Base-by-base conservation (phyloP, 2,329 filamentous ascomycete genomes). In the Rhynchosporium agropyri region DNA sequence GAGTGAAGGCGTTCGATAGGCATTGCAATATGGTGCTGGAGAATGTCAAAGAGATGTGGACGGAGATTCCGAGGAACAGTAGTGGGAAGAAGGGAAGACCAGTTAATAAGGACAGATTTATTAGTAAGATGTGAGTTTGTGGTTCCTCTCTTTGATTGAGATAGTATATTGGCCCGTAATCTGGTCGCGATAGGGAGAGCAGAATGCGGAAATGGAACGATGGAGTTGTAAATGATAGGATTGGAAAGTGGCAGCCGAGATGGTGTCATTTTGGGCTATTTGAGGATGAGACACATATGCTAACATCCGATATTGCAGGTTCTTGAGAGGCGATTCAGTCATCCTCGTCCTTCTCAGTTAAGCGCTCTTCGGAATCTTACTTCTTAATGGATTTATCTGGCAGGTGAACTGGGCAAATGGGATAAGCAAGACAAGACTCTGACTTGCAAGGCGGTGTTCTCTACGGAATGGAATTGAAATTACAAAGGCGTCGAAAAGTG, bases 31-130 rank as follows among this genome's bases (percentile, higher is more conserved):
- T 99, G 95, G 91, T 97, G 3, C 82, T 97, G 54, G 92, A 97
- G 82, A 97, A 97, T 71, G 92, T 96, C 49, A 96, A 96, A 83
- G 95, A 99, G 81, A 98, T 99, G 94, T 99, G 95, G 95, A 97
- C 93, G 9, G 95, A 99, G 80, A 95, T 90, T 61, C 92, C 94
- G 55, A 82, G 87, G 65, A 83, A 91, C 74, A 87, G 90, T 28
- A 89, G 88, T 69, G 94, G 94, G 69, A 95, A 94, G 82, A 93
- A 92, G 80, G 93, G 93, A 61, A 83, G 89, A 73, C 88, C 90
- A 50, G 91, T 98, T 67, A 99, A 99, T 81, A 97, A 98, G 86
- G 95, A 99, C 78, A 84, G 95, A 48, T 97, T 97, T 78, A 95
- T 98, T 74, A 96, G 91, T 84, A 97, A 97, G 82, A 94, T 97